Percentiles rank a stretch among this genome's conserved stretches.
phyloP scores from a whole-genome alignment of 1,284 basidiomycete species.

The Neonothopanus nambi region DNA sequence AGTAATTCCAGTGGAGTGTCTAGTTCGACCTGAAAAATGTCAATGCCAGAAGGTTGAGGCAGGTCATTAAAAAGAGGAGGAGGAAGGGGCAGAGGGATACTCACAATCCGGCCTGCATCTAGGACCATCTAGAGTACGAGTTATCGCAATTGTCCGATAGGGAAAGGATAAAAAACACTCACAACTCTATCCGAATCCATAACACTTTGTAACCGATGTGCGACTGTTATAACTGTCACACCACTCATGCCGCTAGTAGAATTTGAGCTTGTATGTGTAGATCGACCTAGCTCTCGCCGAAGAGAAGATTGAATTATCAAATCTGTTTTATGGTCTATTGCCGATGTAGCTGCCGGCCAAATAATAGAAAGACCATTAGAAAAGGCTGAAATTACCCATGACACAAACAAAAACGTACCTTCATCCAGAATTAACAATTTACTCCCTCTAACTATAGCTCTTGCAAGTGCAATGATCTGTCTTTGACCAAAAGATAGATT shows the following conservation, averaged over 20 bases:
- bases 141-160: neutral
- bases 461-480: slow-evolving; percentile 62
- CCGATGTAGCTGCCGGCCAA: slow-evolving; percentile 57
- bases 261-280: no score
- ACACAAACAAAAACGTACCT: slow-evolving; percentile 34
- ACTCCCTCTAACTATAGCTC: slow-evolving; percentile 58
- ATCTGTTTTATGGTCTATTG: slow-evolving; percentile 64
- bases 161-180: slow-evolving; percentile 7
- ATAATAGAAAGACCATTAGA: neutral
- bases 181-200: slow-evolving; percentile 60
- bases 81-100: neutral
- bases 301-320: slow-evolving; percentile 59
- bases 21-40: slow-evolving; percentile 48
- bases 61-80: no score
- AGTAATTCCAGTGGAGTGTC: slow-evolving; percentile 64
- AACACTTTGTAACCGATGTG: slow-evolving; percentile 70
- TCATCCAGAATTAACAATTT: slow-evolving; percentile 64
- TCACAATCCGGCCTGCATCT: slow-evolving; percentile 36
- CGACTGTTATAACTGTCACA: slow-evolving; percentile 64
- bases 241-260: slow-evolving; percentile 49
- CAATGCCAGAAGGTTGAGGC: neutral
- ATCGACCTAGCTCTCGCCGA: slow-evolving; percentile 31
- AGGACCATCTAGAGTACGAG: slow-evolving; percentile 31
- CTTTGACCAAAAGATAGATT: slow-evolving; percentile 75
- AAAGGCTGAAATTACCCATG: neutral